These are phyloP conservation scores for Backusella sp. DNA, from an alignment of 192 early-diverging fungal genomes.

Conservation along the genomic window DNA sequence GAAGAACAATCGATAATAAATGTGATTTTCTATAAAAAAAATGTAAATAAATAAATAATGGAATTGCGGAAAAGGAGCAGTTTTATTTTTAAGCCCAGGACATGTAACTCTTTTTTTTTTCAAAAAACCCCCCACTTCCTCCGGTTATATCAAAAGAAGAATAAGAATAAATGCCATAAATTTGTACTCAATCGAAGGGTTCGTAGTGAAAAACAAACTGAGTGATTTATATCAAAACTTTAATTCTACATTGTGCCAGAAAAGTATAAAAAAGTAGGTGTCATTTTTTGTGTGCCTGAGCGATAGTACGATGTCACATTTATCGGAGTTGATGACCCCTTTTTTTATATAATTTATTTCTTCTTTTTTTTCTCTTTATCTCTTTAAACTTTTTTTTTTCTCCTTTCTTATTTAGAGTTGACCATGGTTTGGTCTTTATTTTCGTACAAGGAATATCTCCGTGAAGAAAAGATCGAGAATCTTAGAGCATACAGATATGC, in stretches of 20 bases:
- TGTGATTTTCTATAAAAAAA: background rate
- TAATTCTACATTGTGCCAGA: background rate
- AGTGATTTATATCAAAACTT: background rate
- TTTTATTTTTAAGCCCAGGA: background rate
- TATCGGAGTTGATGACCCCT: background rate
- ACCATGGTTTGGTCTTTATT: background rate
- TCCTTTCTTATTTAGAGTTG: background rate
- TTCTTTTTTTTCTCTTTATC: background rate
- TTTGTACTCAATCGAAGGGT: background rate
- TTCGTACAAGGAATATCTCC: conserved; percentile 9
- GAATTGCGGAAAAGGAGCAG: background rate
- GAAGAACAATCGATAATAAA: background rate
- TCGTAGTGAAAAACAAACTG: too few species aligned
- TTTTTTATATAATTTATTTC: background rate
- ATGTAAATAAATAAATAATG: background rate
- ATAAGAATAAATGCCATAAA: background rate
- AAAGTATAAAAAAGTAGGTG: background rate
- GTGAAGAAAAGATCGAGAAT: conserved; percentile 44
- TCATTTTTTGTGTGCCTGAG: background rate
- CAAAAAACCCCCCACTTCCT: background rate
- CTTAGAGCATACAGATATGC: conserved; percentile 85
- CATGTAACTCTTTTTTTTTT: background rate
- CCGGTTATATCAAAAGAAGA: background rate
- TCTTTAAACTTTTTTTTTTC: background rate
- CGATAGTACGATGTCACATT: background rate